Conservation (phyloP, 2,329 filamentous ascomycete genomes). For the Fusarium domesticum region DNA sequence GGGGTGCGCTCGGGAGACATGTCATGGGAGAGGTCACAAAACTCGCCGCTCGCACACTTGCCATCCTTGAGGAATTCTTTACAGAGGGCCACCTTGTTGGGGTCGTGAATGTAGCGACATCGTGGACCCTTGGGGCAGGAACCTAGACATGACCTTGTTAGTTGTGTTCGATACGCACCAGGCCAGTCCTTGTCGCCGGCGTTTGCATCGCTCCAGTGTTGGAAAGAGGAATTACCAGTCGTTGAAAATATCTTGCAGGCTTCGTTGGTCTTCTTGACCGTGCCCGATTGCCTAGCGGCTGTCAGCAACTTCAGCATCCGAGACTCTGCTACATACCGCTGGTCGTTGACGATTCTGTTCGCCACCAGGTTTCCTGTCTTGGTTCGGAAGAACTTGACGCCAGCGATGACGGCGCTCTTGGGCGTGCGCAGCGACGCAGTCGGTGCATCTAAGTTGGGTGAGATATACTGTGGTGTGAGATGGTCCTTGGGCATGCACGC, state of each 20-base stretch:
- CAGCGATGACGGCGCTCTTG: conserved; percentile 68
- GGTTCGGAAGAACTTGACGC: conserved; percentile 79
- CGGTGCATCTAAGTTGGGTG: conserved; percentile 49
- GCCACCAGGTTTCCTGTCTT: conserved; percentile 86
- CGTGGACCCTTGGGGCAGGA: conserved; percentile 76
- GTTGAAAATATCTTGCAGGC: conserved; percentile 70
- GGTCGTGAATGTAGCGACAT: conserved; percentile 82
- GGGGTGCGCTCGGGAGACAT: conserved; percentile 79
- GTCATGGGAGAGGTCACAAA: conserved; percentile 89
- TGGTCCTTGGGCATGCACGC: conserved; percentile 18
- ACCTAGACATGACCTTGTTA: conserved; percentile 57
- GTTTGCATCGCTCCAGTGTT: conserved; percentile 22
- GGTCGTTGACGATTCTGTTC: conserved; percentile 69
- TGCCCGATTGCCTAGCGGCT: conserved; percentile 45
- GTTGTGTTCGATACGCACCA: conserved; percentile 44
- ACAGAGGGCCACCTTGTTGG: conserved; percentile 84
- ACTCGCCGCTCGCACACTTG: conserved; percentile 70
- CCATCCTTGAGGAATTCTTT: conserved; percentile 80
- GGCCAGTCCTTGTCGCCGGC: conserved; percentile 20
- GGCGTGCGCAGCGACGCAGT: conserved; percentile 67
- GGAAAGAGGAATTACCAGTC: conserved; percentile 61
- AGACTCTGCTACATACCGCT: conserved; percentile 59
- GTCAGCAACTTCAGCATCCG: conserved; percentile 38
- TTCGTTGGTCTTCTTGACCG: conserved; percentile 66
- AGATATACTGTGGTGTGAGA: conserved; percentile 18